A percentile compares a stretch with the other conserved stretches of the same genome.
Conservation (phyloP, 2,329 filamentous ascomycete species). For the Pyricularia grisea region DNA sequence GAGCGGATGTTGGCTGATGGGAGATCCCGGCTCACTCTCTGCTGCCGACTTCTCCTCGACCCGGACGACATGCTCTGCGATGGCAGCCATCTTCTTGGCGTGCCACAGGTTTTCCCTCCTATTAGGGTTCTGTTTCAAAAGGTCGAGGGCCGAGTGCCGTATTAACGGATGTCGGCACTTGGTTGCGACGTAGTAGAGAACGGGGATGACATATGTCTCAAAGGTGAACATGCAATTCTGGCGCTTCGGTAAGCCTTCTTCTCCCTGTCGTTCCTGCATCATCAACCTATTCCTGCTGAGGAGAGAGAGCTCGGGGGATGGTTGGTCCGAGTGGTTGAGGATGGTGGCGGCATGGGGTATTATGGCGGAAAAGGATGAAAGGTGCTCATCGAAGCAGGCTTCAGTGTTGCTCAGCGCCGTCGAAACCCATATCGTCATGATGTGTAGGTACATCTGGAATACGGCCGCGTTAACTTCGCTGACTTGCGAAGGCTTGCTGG, state of each 20-base stretch:
- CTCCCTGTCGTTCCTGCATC: background rate
- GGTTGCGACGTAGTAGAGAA: slow-evolving; percentile 26
- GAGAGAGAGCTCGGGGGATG: background rate
- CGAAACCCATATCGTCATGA: slow-evolving; percentile 21
- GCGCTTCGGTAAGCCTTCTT: background rate
- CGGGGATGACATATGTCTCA: slow-evolving; percentile 27
- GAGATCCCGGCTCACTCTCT: slow-evolving; percentile 1
- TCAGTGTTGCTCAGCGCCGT: slow-evolving; percentile 20
- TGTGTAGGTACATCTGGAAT: slow-evolving; percentile 23
- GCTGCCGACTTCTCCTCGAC: slow-evolving; percentile 21
- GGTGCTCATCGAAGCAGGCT: slow-evolving; percentile 20
- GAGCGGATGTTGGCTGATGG: background rate
- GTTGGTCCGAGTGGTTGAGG: slow-evolving; percentile 9
- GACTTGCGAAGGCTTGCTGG: slow-evolving; percentile 11
- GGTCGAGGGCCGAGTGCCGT: slow-evolving; percentile 23
- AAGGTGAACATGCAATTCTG: slow-evolving; percentile 21
- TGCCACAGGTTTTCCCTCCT: slow-evolving; percentile 29
- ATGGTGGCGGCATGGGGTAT: slow-evolving; percentile 22
- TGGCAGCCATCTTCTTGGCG: slow-evolving; percentile 16
- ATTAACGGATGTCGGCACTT: slow-evolving; percentile 29
- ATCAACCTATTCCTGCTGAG: background rate
- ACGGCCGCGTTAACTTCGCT: slow-evolving; percentile 14
- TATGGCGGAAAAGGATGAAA: slow-evolving; percentile 22
- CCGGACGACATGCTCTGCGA: slow-evolving; percentile 23
- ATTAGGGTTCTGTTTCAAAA: slow-evolving; percentile 17